Percentiles rank a stretch among this genome's conserved stretches.
Conservation (phyloP, 257 asterid species). For the Galeopsis tetrahit region DNA sequence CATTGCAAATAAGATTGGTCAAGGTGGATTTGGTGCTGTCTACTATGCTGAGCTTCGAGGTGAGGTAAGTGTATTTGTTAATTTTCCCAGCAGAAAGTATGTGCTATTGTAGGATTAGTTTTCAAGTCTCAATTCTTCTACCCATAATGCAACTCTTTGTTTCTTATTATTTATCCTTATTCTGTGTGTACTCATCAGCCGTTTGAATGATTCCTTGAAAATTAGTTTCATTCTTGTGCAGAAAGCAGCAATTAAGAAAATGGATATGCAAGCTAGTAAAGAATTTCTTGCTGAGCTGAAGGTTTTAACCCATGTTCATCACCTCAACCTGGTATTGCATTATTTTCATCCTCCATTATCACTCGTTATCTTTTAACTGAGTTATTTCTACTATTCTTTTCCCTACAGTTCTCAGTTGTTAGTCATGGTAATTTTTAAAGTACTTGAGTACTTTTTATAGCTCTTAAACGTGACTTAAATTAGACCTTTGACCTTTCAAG, state of each 20-base stretch:
- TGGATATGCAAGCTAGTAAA: slow-evolving; percentile 94
- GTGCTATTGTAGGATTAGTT: slow-evolving; percentile 18
- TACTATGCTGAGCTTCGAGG: slow-evolving; percentile 99
- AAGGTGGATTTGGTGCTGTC: slow-evolving; percentile 98
- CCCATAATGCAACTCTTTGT: slow-evolving; percentile 5
- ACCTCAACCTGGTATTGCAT: slow-evolving; percentile 85
- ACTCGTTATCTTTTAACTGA: slow-evolving; percentile 9
- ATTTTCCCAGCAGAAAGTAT: background rate
- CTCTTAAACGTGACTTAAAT: background rate
- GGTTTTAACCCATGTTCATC: slow-evolving; percentile 94
- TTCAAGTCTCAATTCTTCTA: slow-evolving; percentile 10
- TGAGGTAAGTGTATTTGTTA: slow-evolving; percentile 63
- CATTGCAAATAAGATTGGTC: slow-evolving; percentile 88
- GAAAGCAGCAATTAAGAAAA: slow-evolving; percentile 98
- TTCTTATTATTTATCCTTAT: background rate
- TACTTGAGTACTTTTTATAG: background rate
- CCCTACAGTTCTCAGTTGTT: background rate
- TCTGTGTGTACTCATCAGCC: slow-evolving; percentile 2
- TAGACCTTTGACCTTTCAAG: background rate
- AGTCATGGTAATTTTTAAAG: background rate
- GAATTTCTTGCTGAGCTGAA: slow-evolving; percentile 96
- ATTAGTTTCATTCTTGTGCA: slow-evolving; percentile 45
- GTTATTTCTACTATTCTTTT: slow-evolving; percentile 9
- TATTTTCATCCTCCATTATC: slow-evolving; percentile 19
- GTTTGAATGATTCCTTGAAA: slow-evolving; percentile 23